These are phyloP conservation scores for Turnera subulata DNA, from an alignment of 345 rosid species.

Conservation along the genomic window DNA sequence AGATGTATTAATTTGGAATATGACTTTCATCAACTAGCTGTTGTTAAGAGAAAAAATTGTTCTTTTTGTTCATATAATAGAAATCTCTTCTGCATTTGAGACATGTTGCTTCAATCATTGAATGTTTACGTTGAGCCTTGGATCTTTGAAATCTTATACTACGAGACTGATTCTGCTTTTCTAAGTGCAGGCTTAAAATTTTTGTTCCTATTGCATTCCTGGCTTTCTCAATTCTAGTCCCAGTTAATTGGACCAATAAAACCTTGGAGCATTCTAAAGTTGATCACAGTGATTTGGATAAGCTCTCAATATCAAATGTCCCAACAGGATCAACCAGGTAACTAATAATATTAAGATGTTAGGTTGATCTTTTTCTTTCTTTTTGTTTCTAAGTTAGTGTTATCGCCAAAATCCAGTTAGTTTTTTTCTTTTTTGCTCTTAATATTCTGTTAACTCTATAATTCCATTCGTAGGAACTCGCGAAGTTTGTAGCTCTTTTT, in stretches of 20 bases:
- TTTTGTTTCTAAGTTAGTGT: too few species aligned
- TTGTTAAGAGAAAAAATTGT: too few species aligned
- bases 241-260: conserved; percentile 80
- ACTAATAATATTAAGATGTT: conserved; percentile 2
- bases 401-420: too few species aligned
- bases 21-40: too few species aligned
- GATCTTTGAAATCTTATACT: not conserved
- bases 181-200: conserved; percentile 66
- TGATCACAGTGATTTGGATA: conserved; percentile 68
- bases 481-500: too few species aligned
- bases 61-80: too few species aligned
- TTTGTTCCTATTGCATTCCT: conserved; percentile 71
- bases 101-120: not conserved
- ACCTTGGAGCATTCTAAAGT: conserved; percentile 54
- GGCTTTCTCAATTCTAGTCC: conserved; percentile 70
- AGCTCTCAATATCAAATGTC: conserved; percentile 85
- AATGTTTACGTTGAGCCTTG: not conserved
- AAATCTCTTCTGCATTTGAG: too few species aligned
- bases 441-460: not conserved
- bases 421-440: not conserved
- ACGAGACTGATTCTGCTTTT: conserved; percentile 2
- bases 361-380: too few species aligned
- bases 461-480: too few species aligned
- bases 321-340: conserved; percentile 74
- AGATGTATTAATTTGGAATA: too few species aligned